Percentiles rank a stretch among this genome's conserved stretches.
Conservation (phyloP, 495 filamentous ascomycete genomes). For the Hypomontagnella submonticulosa region DNA sequence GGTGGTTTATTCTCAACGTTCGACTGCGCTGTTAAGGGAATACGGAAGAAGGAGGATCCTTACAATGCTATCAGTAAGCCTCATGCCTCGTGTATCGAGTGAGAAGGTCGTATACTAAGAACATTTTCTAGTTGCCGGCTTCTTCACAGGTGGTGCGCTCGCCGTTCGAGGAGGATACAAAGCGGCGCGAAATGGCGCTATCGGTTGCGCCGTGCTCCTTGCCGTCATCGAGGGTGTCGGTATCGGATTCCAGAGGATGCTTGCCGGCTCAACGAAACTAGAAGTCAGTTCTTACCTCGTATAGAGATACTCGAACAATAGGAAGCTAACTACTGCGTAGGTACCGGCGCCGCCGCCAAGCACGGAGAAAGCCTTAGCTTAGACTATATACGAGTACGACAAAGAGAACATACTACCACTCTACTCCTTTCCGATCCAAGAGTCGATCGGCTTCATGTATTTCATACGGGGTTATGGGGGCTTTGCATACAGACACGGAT, state of each 20-base stretch:
- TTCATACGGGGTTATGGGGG: conserved; percentile 33
- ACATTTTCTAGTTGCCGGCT: conserved; percentile 73
- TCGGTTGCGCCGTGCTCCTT: conserved; percentile 91
- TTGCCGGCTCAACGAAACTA: conserved; percentile 89
- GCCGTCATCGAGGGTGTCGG: conserved; percentile 98
- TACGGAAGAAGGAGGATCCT: conserved; percentile 96
- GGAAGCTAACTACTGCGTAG: conserved; percentile 34
- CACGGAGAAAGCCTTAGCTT: conserved; percentile 52
- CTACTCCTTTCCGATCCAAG: conserved; percentile 52
- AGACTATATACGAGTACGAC: conserved; percentile 37
- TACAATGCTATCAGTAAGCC: conserved; percentile 82
- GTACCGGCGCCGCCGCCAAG: conserved; percentile 53
- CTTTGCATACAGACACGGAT: conserved; percentile 40
- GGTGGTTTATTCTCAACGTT: conserved; percentile 93
- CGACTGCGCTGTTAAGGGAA: conserved; percentile 97
- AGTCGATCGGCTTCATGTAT: conserved; percentile 51
- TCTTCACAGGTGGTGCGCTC: conserved; percentile 93
- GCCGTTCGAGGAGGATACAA: conserved; percentile 89
- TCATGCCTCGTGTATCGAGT: neutral
- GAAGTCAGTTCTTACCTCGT: conserved; percentile 65
- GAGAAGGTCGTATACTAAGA: neutral
- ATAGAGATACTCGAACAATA: neutral
- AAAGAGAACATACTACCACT: conserved; percentile 43
- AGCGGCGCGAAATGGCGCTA: conserved; percentile 91
- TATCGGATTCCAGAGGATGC: conserved; percentile 96